These are phyloP conservation scores for Thielaviopsis euricoi DNA, from an alignment of 2,329 filamentous ascomycete genomes.

Conservation along the genomic window DNA sequence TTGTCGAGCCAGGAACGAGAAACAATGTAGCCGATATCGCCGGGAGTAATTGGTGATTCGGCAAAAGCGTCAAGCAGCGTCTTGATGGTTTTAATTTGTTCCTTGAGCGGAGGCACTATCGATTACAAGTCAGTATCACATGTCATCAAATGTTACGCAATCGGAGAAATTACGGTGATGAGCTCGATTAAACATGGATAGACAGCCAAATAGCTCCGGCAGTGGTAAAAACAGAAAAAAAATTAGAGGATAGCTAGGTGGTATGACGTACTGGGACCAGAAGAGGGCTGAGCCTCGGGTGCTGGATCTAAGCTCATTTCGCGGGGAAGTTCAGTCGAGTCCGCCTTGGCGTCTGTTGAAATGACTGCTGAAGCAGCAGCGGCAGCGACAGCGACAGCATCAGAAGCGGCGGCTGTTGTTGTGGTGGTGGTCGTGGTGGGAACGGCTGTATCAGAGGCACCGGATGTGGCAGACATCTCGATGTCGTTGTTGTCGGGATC, in stretches of 20 bases:
- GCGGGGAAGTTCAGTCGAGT: conserved; percentile 4
- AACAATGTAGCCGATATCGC: conserved; percentile 61
- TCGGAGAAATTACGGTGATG: neutral
- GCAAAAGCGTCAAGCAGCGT: conserved; percentile 37
- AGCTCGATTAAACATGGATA: no score
- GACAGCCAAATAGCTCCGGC: neutral
- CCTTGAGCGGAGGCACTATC: conserved; percentile 22
- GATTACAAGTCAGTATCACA: neutral
- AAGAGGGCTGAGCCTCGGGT: neutral
- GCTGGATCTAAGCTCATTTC: conserved; percentile 11
- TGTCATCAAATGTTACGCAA: neutral
- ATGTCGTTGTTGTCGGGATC: conserved; percentile 28
- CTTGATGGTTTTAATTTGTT: conserved; percentile 59
- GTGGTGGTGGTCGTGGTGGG: conserved; percentile 7
- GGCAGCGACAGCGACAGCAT: neutral
- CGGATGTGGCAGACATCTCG: conserved; percentile 12
- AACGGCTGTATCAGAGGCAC: neutral
- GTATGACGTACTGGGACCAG: conserved; percentile 11
- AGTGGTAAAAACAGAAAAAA: neutral
- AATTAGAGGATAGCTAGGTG: neutral
- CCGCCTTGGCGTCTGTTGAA: neutral
- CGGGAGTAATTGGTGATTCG: conserved; percentile 44
- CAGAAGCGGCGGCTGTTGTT: neutral
- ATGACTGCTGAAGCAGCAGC: neutral
- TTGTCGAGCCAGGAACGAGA: conserved; percentile 64